Percentiles rank a stretch among this genome's conserved stretches.
Evolutionary conservation across 139 green algal species (phyloP).

Genomic region (Pseudopediastrum boryanum): DNA sequence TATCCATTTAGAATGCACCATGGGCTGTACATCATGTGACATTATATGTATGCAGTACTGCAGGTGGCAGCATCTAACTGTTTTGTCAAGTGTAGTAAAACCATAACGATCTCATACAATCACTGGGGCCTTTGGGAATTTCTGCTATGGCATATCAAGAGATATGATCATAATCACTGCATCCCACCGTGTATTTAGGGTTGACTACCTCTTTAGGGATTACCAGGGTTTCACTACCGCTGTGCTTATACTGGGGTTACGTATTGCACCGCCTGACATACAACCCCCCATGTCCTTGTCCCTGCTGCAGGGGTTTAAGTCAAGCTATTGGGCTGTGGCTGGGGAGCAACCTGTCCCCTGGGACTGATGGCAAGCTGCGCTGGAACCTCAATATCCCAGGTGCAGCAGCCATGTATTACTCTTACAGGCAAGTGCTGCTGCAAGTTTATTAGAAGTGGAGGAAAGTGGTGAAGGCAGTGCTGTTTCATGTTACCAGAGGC

Average conservation of each 20-base stretch:
- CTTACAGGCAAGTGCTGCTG: constrained; percentile 57
- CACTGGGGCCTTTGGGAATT: too few species aligned
- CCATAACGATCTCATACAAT: too few species aligned
- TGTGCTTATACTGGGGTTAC: background rate
- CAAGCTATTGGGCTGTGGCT: constrained; percentile 78
- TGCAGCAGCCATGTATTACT: constrained; percentile 69
- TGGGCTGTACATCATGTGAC: too few species aligned
- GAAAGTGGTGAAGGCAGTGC: too few species aligned
- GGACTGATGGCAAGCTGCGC: constrained; percentile 27
- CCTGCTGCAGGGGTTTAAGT: constrained; percentile 3
- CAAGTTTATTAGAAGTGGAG: too few species aligned
- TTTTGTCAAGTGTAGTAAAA: too few species aligned
- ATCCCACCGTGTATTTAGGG: background rate
- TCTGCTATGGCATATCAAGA: too few species aligned
- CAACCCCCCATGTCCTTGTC: background rate
- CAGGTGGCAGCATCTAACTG: too few species aligned
- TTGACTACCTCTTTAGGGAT: background rate
- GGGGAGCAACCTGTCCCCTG: constrained; percentile 67
- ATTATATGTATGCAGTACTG: too few species aligned
- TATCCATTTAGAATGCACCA: too few species aligned
- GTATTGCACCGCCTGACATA: background rate
- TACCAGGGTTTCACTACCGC: background rate
- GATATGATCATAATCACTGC: background rate
- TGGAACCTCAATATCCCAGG: constrained; percentile 76
- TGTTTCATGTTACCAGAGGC: too few species aligned